These are phyloP conservation scores for Murraya koenigii DNA, from an alignment of 345 rosid genomes.

Conservation along the genomic window DNA sequence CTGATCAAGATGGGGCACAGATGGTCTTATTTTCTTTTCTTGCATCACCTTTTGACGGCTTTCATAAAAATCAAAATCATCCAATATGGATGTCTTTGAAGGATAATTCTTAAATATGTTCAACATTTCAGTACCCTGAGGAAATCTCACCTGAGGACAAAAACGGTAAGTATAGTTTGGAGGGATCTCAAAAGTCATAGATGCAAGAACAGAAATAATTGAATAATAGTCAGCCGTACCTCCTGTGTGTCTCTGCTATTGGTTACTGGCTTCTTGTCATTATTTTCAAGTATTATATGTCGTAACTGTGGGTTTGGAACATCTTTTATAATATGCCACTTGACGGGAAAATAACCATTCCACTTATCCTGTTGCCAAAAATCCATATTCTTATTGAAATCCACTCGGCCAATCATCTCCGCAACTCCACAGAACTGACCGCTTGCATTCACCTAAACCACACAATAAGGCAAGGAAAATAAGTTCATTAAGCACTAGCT, in stretches of 20 bases:
- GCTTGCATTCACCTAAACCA: slow-evolving; percentile 64
- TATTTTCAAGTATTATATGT: slow-evolving; percentile 62
- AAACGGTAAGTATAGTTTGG: background rate
- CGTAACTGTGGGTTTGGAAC: slow-evolving; percentile 55
- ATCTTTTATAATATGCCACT: slow-evolving; percentile 74
- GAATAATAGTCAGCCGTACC: slow-evolving; percentile 27
- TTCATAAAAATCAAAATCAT: slow-evolving; percentile 68
- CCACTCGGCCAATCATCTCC: slow-evolving; percentile 63
- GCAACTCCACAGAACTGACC: slow-evolving; percentile 78
- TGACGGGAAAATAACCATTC: slow-evolving; percentile 64
- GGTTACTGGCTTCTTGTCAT: slow-evolving; percentile 72
- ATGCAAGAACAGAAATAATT: background rate
- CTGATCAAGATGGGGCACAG: slow-evolving; percentile 7
- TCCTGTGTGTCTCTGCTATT: slow-evolving; percentile 81
- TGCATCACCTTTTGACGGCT: slow-evolving; percentile 60
- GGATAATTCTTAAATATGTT: slow-evolving; percentile 52
- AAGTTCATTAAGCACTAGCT: background rate
- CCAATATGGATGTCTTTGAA: slow-evolving; percentile 58
- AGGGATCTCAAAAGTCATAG: background rate
- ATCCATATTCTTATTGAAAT: slow-evolving; percentile 58
- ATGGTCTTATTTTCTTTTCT: slow-evolving; percentile 50
- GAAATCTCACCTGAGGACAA: slow-evolving; percentile 46
- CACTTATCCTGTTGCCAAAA: slow-evolving; percentile 86
- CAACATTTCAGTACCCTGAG: slow-evolving; percentile 59
- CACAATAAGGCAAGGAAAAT: background rate